phyloP scores from a whole-genome alignment of 768 basidiomycete genomes.

The Lactarius quietus region DNA sequence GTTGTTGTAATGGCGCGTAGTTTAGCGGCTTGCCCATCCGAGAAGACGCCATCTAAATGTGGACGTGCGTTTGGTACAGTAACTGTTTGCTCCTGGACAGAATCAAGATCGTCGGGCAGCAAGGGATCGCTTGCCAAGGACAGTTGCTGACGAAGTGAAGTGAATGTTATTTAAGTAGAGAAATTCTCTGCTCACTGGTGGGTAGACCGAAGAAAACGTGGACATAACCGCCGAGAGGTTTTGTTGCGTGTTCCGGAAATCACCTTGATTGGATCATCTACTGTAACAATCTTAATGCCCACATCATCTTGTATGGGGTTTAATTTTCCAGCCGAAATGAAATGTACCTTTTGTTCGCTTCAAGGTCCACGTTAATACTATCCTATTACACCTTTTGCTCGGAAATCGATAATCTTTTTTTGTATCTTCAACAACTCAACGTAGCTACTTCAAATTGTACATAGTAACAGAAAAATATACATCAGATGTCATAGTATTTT shows the following conservation, averaged over 20 bases:
- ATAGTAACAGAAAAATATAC: too few species aligned
- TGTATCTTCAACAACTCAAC: too few species aligned
- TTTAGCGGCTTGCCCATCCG: neutral
- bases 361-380: too few species aligned
- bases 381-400: too few species aligned
- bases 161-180: neutral
- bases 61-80: too few species aligned
- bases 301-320: neutral
- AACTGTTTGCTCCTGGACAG: too few species aligned
- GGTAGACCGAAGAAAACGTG: neutral
- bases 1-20: neutral
- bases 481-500: too few species aligned
- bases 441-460: too few species aligned
- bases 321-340: too few species aligned
- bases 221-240: neutral
- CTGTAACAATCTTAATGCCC: neutral
- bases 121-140: neutral
- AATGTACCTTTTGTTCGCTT: too few species aligned
- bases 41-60: neutral
- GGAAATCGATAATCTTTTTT: too few species aligned
- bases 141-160: neutral
- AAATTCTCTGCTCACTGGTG: neutral
- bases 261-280: neutral
- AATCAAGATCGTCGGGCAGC: neutral
- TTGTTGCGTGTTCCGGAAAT: neutral